Evolutionary conservation across 2,329 filamentous ascomycete genomes (phyloP), one percentile per base, ranked within the genome.

Genomic region (Lasiodiplodia gonubiensis): DNA sequence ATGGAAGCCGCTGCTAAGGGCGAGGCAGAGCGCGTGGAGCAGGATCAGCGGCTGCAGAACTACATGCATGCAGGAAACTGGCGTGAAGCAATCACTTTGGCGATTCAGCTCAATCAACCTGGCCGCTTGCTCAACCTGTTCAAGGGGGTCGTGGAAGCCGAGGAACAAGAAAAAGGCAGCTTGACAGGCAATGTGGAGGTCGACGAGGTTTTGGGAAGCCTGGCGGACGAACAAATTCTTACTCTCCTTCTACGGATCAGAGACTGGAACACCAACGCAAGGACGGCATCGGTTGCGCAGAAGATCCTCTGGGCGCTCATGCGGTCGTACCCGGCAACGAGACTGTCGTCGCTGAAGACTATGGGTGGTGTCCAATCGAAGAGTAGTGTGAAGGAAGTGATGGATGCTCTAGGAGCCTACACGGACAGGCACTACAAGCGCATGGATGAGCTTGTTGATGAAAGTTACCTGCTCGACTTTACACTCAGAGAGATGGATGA

Each of bases 261-360:
- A 54, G 95, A 99, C 80, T 99, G 95, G 95, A 99, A 99, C 77
- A 97, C 95, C 4, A 98, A 98, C 73, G 93, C 93, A 0, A 87
- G 92, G 69, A 97, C 93, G 3, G 90, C 93, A 0, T 86, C 89
- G 5, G 89, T 98, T 1, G 92, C 95, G 0, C 95, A 99, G 80
- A 88, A 90, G 39, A 90, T 99, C 16, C 81, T 99, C 8, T 91
- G 89, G 82, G 88, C 91, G 1, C 76, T 99, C 8, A 88, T 97
- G 63, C 88, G 89, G 71, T 91, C 89, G 68, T 97, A 97, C 74
- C 91, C 93, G 1, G 91, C 92, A 2, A 88, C 88, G 59, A 88
- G 90, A 67, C 88, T 98, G 67, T 90, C 93, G 1, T 88, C 86
- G 69, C 79, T 97, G 67, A 90, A 71, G 66, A 74, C 74, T 2